Evolutionary conservation across 352 stramenopile species (phyloP).

Genomic region (Plasmopara viticola): DNA sequence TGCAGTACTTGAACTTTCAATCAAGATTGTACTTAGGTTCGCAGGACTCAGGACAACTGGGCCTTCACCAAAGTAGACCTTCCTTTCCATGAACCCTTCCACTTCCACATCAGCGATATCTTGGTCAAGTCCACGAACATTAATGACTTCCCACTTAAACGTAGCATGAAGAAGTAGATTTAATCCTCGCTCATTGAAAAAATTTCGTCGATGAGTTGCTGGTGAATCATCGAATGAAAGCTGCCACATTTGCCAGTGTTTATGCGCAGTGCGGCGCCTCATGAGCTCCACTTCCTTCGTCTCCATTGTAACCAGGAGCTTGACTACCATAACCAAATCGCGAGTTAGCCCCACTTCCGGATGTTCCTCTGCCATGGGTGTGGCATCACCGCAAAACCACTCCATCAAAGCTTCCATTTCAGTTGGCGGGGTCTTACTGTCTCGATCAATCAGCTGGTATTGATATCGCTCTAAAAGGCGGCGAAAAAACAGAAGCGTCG

Average conservation of each 20-base stretch:
- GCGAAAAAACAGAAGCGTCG: slow-evolving; percentile 82
- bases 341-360: slow-evolving; percentile 71
- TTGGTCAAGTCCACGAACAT: slow-evolving; percentile 83
- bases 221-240: slow-evolving; percentile 83
- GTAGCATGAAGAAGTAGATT: slow-evolving; percentile 56
- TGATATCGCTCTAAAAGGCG: slow-evolving; percentile 80
- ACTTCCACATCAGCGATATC: slow-evolving; percentile 88
- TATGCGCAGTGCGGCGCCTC: slow-evolving; percentile 61
- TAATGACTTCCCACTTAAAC: slow-evolving; percentile 83
- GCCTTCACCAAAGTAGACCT: slow-evolving; percentile 85
- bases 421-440: slow-evolving; percentile 72
- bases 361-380: slow-evolving; percentile 75
- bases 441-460: slow-evolving; percentile 77
- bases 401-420: slow-evolving; percentile 90
- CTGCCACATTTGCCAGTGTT: slow-evolving; percentile 86
- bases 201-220: slow-evolving; percentile 66
- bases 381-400: slow-evolving; percentile 79
- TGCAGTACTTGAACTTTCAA: slow-evolving; percentile 41
- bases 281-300: slow-evolving; percentile 87
- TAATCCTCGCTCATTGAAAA: slow-evolving; percentile 68
- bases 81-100: slow-evolving; percentile 80
- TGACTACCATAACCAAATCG: slow-evolving; percentile 80
- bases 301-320: slow-evolving; percentile 87
- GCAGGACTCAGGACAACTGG: slow-evolving; percentile 76
- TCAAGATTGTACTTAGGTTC: slow-evolving; percentile 50